These are phyloP conservation scores for Aspergillus puulaauensis DNA, from an alignment of 2,329 filamentous ascomycete species.

Conservation along the genomic window DNA sequence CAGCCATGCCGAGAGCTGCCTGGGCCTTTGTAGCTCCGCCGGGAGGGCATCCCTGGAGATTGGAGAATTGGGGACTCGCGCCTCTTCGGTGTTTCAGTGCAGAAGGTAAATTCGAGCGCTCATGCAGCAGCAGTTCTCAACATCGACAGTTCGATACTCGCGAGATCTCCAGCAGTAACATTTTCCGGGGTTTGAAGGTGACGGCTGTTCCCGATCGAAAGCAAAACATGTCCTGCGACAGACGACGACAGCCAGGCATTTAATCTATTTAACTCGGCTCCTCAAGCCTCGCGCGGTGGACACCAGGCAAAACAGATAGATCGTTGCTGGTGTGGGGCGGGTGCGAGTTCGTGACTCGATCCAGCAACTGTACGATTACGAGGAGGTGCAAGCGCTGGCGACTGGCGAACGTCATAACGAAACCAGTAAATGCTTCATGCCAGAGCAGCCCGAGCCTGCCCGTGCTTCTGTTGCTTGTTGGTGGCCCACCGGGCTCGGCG, in stretches of 20 bases:
- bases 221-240: not conserved
- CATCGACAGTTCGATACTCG: not conserved
- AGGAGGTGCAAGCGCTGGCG: not conserved
- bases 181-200: not conserved
- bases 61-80: not conserved
- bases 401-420: conserved; percentile 13
- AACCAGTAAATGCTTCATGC: conserved; percentile 20
- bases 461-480: conserved; percentile 9
- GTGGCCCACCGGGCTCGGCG: conserved; percentile 8
- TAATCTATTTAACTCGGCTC: conserved; percentile 17
- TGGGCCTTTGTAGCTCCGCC: conserved; percentile 10
- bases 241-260: conserved; percentile 11
- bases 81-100: not conserved
- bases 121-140: not conserved
- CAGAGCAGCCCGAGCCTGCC: not conserved
- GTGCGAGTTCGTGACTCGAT: conserved; percentile 5
- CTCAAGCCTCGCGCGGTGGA: conserved; percentile 7
- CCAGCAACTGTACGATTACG: conserved; percentile 2
- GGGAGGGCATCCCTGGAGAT: conserved; percentile 18
- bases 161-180: not conserved
- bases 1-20: conserved; percentile 18
- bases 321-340: conserved; percentile 14
- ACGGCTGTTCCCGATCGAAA: not conserved
- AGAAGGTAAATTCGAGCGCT: not conserved
- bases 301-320: conserved; percentile 11